phyloP scores from a whole-genome alignment of 176 grass and related monocot genomes.

The Zoysia japonica region DNA sequence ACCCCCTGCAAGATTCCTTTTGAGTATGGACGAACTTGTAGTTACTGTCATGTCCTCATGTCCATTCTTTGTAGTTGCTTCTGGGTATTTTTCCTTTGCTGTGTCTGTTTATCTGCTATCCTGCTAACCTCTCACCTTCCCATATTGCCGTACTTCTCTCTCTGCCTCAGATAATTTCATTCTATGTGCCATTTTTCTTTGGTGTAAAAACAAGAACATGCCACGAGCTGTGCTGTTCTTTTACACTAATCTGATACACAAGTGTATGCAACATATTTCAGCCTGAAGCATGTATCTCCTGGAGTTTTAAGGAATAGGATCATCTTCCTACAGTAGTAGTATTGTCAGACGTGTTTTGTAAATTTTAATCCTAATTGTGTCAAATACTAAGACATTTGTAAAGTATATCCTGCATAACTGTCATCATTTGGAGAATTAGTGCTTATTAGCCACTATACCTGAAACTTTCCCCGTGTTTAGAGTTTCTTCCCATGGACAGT shows the following conservation, averaged over 20 bases:
- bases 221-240: background rate
- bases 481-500: background rate
- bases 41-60: constrained; percentile 32
- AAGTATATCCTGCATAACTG: background rate
- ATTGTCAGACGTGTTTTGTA: constrained; percentile 5
- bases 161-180: constrained; percentile 26
- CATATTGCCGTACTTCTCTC: constrained; percentile 18
- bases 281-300: constrained; percentile 11
- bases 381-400: constrained; percentile 12
- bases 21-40: background rate
- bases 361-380: background rate
- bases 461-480: background rate
- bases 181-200: background rate
- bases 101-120: background rate
- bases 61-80: constrained; percentile 34
- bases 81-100: background rate
- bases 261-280: constrained; percentile 17
- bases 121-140: constrained; percentile 13
- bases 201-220: constrained; percentile 1
- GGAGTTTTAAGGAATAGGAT: background rate
- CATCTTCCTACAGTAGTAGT: background rate
- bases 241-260: constrained; percentile 10
- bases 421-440: background rate
- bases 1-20: background rate
- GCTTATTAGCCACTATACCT: background rate